A percentile compares a stretch with the other conserved stretches of the same genome.
Conservation (phyloP, 805 yeast genomes). For the Wickerhamomyces pijperi region DNA sequence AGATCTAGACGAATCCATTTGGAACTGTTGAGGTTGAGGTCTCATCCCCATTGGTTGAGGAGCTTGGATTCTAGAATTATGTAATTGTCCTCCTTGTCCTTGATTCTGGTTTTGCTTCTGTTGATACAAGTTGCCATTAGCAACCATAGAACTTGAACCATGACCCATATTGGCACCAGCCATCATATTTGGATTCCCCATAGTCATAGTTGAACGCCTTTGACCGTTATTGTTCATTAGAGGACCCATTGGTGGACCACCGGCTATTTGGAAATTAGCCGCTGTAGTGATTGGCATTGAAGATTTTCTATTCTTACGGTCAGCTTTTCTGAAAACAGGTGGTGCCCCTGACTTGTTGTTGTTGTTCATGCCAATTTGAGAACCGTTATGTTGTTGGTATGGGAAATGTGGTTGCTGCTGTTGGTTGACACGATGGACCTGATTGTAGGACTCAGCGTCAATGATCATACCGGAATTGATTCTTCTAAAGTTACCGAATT, state of each 20-base stretch:
- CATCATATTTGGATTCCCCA: no score
- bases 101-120: no score
- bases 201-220: no score
- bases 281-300: constrained; percentile 17
- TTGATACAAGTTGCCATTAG: no score
- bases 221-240: no score
- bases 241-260: no score
- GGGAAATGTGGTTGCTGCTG: no score
- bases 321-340: constrained; percentile 22
- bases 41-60: constrained; percentile 2
- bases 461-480: background rate
- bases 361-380: constrained; percentile 1
- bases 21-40: constrained; percentile 4
- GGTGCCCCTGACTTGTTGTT: constrained; percentile 1
- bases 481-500: background rate
- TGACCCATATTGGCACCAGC: no score
- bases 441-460: background rate
- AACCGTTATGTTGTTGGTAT: no score
- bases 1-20: background rate
- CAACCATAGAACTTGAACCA: no score
- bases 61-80: constrained; percentile 2
- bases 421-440: no score
- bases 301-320: constrained; percentile 34
- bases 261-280: background rate
- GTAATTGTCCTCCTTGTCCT: no score